Base-by-base conservation (phyloP, 2,329 filamentous ascomycete genomes). In the Stachybotrys chartarum region DNA sequence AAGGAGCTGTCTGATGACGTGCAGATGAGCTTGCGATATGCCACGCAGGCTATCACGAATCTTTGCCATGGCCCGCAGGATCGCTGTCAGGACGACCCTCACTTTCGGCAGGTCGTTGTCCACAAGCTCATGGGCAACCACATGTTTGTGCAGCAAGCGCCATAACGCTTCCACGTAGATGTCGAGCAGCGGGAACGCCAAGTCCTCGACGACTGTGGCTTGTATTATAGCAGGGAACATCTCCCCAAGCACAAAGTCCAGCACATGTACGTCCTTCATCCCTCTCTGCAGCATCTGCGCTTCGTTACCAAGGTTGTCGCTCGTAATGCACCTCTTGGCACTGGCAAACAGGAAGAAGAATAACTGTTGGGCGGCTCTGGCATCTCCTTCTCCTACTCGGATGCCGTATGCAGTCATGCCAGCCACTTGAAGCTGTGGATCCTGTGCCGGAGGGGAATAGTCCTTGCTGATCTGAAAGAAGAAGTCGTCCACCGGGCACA, bases 291-390 rank as follows among this genome's bases (percentile, higher is more conserved):
- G 61, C 52, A 83, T 75, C 6, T 56, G 60, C 31, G 72, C 66
- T 61, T 83, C 78, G 6, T 77, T 72, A 6, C 63, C 63, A n/a
- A 83, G 69, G 52, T 72, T 75, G 55, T 76, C 70, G 55, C 78
- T 78, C 48, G 74, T 73, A 3, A 84, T 64, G 0, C 80, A 78
- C 53, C 78, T 68, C 62, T 82, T 83, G 64, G 82, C 82, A 64
- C 78, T 82, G 60, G 80, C 80, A 62, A 77, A 78, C 2, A 85
- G 70, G 56, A 82, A 80, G 64, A 78, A 79, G 62, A 84, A 85
- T 4, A 84, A 72, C 54, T 77, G 75, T 17, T 77, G 72, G 6
- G 68, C 67, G 5, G 76, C 77, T 32, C 72, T 74, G 2, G 66
- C 61, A 54, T 83, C 81, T 1, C 75, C 77, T 57, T 84, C 81